These are phyloP conservation scores for Yamadazyma jaroonii DNA, from an alignment of 1,139 yeast species.

Conservation along the genomic window DNA sequence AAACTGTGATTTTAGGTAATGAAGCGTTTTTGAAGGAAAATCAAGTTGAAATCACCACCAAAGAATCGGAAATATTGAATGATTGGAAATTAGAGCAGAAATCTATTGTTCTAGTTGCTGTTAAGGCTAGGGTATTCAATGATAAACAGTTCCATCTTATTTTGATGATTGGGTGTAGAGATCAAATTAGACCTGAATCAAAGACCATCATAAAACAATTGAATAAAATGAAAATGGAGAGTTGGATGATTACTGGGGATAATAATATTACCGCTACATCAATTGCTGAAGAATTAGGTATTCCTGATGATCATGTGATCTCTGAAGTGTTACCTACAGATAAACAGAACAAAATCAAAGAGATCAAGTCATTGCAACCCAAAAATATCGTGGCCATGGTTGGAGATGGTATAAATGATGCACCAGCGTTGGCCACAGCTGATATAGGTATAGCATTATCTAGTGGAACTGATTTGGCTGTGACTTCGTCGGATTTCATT, in stretches of 20 bases:
- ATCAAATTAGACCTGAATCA: constrained; percentile 64
- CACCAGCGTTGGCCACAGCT: constrained; percentile 59
- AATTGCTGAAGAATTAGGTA: constrained; percentile 64
- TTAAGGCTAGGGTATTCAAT: constrained; percentile 27
- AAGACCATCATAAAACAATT: constrained; percentile 47
- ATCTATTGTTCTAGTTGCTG: constrained; percentile 58
- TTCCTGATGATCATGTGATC: constrained; percentile 50
- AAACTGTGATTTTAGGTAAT: constrained; percentile 60
- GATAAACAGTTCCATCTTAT: constrained; percentile 36
- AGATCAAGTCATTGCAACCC: constrained; percentile 42
- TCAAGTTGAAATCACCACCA: constrained; percentile 23
- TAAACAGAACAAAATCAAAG: constrained; percentile 57
- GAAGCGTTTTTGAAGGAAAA: constrained; percentile 53
- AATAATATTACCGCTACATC: constrained; percentile 65
- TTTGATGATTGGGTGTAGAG: constrained; percentile 58
- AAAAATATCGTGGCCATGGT: constrained; percentile 52
- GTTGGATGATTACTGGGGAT: constrained; percentile 78
- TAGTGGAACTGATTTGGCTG: constrained; percentile 58
- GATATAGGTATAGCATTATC: constrained; percentile 61
- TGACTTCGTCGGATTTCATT: constrained; percentile 58
- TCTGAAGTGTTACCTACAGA: constrained; percentile 75
- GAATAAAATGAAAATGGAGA: constrained; percentile 44
- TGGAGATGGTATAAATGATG: constrained; percentile 65
- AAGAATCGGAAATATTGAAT: constrained; percentile 28
- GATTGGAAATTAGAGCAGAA: constrained; percentile 64